phyloP scores from a whole-genome alignment of 2,329 filamentous ascomycete genomes.

The Coniochaeta sp. region DNA sequence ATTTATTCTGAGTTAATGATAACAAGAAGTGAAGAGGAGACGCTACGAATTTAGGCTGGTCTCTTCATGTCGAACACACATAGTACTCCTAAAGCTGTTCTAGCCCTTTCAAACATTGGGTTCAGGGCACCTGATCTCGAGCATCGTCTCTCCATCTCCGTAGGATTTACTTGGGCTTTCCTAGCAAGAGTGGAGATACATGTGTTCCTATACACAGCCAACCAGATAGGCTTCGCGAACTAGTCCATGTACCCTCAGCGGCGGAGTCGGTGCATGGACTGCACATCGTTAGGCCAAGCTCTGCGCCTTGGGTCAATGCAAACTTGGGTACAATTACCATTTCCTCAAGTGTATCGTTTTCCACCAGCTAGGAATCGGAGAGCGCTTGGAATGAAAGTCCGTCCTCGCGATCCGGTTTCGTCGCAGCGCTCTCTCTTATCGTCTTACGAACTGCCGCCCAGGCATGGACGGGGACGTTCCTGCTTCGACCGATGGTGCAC shows the following conservation, averaged over 20 bases:
- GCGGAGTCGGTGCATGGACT: neutral
- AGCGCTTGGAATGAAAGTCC: neutral
- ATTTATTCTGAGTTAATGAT: too few species aligned
- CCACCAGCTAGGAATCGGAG: neutral
- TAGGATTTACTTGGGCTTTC: too few species aligned
- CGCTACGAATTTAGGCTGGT: too few species aligned
- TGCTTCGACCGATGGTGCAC: neutral
- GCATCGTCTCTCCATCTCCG: too few species aligned
- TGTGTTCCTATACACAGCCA: neutral
- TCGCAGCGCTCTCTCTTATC: neutral
- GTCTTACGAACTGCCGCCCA: neutral
- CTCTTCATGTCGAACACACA: too few species aligned
- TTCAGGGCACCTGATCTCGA: too few species aligned
- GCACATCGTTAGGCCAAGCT: neutral
- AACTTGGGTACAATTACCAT: neutral
- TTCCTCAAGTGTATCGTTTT: neutral
- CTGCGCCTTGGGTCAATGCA: neutral
- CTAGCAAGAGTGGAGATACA: too few species aligned
- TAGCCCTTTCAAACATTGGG: too few species aligned
- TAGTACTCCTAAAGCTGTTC: too few species aligned
- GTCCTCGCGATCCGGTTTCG: neutral
- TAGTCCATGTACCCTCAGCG: neutral
- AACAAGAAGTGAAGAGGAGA: too few species aligned
- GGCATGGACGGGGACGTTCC: neutral
- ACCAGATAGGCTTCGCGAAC: neutral